A percentile compares a stretch with the other conserved stretches of the same genome.
Conservation (phyloP, 129 eudicot species). For the Calendula officinalis region DNA sequence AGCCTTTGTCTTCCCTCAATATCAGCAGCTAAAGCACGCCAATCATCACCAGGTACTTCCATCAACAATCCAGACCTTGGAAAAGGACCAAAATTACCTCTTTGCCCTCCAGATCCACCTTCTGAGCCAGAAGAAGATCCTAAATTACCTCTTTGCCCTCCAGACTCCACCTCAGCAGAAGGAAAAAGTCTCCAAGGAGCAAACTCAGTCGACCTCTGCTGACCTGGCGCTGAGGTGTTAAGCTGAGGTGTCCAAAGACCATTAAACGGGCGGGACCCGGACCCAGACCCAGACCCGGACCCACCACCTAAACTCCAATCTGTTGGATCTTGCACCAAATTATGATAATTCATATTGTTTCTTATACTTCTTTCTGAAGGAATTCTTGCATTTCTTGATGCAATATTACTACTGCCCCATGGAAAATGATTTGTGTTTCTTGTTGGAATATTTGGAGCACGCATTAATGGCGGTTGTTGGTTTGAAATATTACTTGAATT, state of each 20-base stretch:
- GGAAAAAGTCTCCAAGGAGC: constrained; percentile 60
- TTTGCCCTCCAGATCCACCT: constrained; percentile 40
- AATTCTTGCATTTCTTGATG: constrained; percentile 37
- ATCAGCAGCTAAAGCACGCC: constrained; percentile 68
- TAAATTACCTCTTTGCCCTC: constrained; percentile 43
- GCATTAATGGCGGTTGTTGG: constrained; percentile 43
- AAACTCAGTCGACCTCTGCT: constrained; percentile 39
- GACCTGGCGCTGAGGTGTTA: constrained; percentile 39
- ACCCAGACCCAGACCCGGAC: constrained; percentile 42
- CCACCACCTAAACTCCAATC: constrained; percentile 47
- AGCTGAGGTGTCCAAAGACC: constrained; percentile 42
- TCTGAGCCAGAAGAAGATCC: constrained; percentile 47
- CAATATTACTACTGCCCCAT: constrained; percentile 44
- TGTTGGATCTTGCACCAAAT: constrained; percentile 51
- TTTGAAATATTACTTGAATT: constrained; percentile 29
- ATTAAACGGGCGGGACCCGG: constrained; percentile 32
- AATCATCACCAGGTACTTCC: constrained; percentile 60
- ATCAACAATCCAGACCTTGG: constrained; percentile 44
- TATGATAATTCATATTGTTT: constrained; percentile 40
- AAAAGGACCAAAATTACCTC: constrained; percentile 37
- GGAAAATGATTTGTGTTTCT: constrained; percentile 40
- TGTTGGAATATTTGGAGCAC: constrained; percentile 37
- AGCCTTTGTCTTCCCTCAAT: constrained; percentile 75
- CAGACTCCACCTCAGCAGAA: constrained; percentile 53
- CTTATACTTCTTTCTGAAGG: constrained; percentile 47